Evolutionary conservation across 1,139 yeast species (phyloP).

Genomic region (Candida tunisiensis): DNA sequence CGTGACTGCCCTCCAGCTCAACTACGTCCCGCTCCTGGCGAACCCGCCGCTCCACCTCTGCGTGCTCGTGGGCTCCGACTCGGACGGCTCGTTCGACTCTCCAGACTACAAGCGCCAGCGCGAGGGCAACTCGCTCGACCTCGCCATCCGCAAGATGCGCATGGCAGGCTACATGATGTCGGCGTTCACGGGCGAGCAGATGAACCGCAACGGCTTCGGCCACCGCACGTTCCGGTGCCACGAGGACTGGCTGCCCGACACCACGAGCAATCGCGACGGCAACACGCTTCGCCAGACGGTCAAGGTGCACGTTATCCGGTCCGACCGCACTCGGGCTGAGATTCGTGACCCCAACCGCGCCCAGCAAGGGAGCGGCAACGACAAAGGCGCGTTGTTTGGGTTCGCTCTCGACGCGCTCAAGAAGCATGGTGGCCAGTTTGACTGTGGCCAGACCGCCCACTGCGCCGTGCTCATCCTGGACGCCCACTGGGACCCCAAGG

Average conservation of each 20-base stretch:
- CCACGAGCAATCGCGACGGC: slow-evolving; percentile 29
- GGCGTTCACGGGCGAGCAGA: slow-evolving; percentile 85
- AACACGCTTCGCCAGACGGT: slow-evolving; percentile 38
- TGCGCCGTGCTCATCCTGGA: slow-evolving; percentile 80
- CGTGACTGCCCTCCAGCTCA: slow-evolving; percentile 14
- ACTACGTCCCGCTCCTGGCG: slow-evolving; percentile 40
- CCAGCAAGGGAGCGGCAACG: slow-evolving; percentile 57
- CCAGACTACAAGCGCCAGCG: slow-evolving; percentile 35
- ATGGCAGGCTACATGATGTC: slow-evolving; percentile 85
- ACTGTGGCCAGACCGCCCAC: slow-evolving; percentile 35
- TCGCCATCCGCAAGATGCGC: slow-evolving; percentile 65
- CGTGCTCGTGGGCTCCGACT: slow-evolving; percentile 61
- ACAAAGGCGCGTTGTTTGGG: slow-evolving; percentile 59
- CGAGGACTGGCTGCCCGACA: slow-evolving; percentile 43
- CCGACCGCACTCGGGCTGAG: slow-evolving; percentile 51
- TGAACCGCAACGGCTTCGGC: slow-evolving; percentile 67
- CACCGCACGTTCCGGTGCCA: slow-evolving; percentile 63
- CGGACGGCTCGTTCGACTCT: slow-evolving; percentile 57
- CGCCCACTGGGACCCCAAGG: slow-evolving; percentile 57
- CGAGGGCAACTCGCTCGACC: slow-evolving; percentile 54
- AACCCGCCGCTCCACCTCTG: slow-evolving; percentile 77
- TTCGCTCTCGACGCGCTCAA: slow-evolving; percentile 63
- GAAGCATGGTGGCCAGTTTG: slow-evolving; percentile 38
- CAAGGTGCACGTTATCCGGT: slow-evolving; percentile 57
- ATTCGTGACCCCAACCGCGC: slow-evolving; percentile 68